Evolutionary conservation across 129 eudicot genomes (phyloP), one percentile per base, ranked within the genome.

Genomic region (Escallonia rubra): DNA sequence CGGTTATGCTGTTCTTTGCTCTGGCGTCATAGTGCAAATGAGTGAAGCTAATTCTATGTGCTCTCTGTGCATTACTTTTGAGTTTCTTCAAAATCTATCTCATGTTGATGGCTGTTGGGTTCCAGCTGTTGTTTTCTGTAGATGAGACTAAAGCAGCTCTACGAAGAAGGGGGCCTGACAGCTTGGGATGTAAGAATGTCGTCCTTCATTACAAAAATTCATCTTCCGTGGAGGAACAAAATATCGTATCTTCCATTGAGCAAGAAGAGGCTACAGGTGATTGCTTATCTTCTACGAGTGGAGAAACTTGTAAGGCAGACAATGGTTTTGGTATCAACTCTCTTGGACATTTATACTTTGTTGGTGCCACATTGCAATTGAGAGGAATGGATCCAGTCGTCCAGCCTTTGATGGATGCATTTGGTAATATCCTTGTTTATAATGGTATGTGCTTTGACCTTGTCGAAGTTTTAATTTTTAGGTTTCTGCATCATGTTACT

Each of bases 291-390:
- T 49, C 34, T 68, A 59, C 45, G 4, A 43, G 64, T 55, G 79
- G 59, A n/a, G 77, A 70, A 71, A 45, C 57, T 15, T 14, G 40
- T 8, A 2, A 56, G n/a, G 61, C 8, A 41, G 81, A 64, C 50
- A 43, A 47, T 66, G 74, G 68, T 74, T 43, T 38, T 65, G 72
- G 64, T 44, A 59, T 34, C 43, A 59, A 51, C 16, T 51, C 61
- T 15, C 8, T 62, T 53, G 89, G 75, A n/a, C 69, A 74, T 43
- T 57, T 85, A 77, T 58, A 71, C 58, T 89, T 94, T 71, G 45
- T 94, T 63, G 97, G 99, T 61, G 85, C 99, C 49, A 90, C 89
- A 57, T 79, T 94, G 83, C 99, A 94, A 60, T 74, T 94, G 65
- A 79, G 99, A 62, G 99, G 99, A 45, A 78, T 47, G 48, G 12